A percentile compares a stretch with the other conserved stretches of the same genome.
Evolutionary conservation across 257 asterid species (phyloP).

Genomic region (Penstemon eatonii): DNA sequence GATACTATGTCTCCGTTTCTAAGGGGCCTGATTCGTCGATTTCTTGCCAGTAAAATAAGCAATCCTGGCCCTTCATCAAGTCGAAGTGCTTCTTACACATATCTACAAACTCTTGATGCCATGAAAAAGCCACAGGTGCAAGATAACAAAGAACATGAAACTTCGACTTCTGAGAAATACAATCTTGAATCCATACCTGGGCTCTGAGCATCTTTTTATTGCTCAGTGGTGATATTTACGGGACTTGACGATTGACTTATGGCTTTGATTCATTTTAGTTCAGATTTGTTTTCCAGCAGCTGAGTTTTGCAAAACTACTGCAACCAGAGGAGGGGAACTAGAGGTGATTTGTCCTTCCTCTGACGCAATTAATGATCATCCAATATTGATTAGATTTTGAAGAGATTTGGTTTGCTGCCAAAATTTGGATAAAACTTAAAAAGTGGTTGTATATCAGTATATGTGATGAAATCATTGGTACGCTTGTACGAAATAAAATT

Average conservation of each 20-base stretch:
- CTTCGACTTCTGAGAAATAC: constrained; percentile 63
- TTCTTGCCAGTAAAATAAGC: constrained; percentile 95
- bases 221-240: constrained; percentile 33
- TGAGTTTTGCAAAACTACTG: constrained; percentile 22
- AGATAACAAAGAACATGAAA: constrained; percentile 51
- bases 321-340: constrained; percentile 25
- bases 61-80: constrained; percentile 68
- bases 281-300: constrained; percentile 26
- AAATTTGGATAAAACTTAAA: too few species aligned
- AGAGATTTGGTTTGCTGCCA: too few species aligned
- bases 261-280: constrained; percentile 29
- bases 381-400: background rate
- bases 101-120: constrained; percentile 77
- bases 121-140: constrained; percentile 61
- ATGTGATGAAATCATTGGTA: too few species aligned
- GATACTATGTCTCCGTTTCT: constrained; percentile 97
- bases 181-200: constrained; percentile 98
- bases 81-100: constrained; percentile 71
- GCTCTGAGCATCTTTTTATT: constrained; percentile 63
- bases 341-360: constrained; percentile 15
- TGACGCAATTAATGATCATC: constrained; percentile 9
- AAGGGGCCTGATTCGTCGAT: constrained; percentile 89
- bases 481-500: too few species aligned
- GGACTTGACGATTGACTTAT: constrained; percentile 22
- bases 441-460: too few species aligned